phyloP scores from a whole-genome alignment of 257 asterid genomes.

The Ajuga chamaepitys region DNA sequence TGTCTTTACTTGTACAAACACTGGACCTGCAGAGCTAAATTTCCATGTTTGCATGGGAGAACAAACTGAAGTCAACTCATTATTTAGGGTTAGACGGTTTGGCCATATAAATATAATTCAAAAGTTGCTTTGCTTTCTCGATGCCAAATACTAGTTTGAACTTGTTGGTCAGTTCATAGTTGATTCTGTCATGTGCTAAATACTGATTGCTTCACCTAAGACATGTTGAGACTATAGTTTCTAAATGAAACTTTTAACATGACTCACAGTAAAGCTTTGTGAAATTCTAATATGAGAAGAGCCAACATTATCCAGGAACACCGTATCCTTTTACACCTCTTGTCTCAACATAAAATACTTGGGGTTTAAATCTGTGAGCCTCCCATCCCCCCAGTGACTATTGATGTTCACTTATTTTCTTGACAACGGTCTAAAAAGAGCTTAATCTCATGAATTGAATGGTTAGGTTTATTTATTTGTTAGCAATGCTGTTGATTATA shows the following conservation, averaged over 20 bases:
- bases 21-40: not conserved
- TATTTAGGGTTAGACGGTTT: not conserved
- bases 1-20: not conserved
- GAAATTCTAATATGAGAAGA: not conserved
- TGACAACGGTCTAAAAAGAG: not conserved
- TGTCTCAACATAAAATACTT: not conserved
- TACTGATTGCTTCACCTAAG: not conserved
- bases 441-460: not conserved
- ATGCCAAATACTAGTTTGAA: not conserved
- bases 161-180: not conserved
- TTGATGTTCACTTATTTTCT: not conserved
- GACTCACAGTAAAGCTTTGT: not conserved
- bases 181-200: not conserved
- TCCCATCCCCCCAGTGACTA: no score
- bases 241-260: not conserved
- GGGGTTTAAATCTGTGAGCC: not conserved
- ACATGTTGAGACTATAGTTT: not conserved
- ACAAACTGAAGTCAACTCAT: not conserved
- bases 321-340: not conserved
- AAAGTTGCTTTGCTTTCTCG: not conserved
- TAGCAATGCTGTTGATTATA: not conserved
- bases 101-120: not conserved
- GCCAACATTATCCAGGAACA: not conserved
- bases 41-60: not conserved
- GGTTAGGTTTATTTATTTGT: not conserved